A percentile compares a stretch with the other conserved stretches of the same genome.
Conservation (phyloP, 805 yeast genomes). For the Suhomyces sp. region DNA sequence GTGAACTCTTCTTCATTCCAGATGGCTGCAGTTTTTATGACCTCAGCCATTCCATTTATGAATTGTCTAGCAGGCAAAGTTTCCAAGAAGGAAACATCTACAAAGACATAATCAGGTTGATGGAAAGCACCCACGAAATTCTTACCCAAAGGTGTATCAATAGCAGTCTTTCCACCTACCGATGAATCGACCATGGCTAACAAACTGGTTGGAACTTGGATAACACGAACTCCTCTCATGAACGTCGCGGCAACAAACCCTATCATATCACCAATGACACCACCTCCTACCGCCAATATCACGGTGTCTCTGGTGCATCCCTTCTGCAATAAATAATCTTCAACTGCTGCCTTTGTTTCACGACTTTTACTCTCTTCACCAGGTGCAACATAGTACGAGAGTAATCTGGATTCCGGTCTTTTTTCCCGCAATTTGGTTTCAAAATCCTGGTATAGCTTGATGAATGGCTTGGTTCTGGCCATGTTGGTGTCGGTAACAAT, state of each 20-base stretch:
- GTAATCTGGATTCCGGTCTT: constrained; percentile 60
- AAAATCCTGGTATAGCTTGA: constrained; percentile 46
- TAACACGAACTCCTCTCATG: constrained; percentile 95
- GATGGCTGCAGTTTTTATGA: constrained; percentile 95
- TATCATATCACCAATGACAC: constrained; percentile 98
- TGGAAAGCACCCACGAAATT: constrained; percentile 96
- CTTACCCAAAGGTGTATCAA: constrained; percentile 94
- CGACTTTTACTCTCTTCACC: constrained; percentile 92
- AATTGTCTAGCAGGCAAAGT: constrained; percentile 92
- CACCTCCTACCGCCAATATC: constrained; percentile 94
- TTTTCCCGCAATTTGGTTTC: constrained; percentile 28
- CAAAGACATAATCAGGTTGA: constrained; percentile 89
- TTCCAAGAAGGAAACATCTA: constrained; percentile 81
- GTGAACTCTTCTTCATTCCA: constrained; percentile 91
- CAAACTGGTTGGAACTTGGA: constrained; percentile 91
- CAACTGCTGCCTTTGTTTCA: constrained; percentile 86
- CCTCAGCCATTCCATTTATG: constrained; percentile 98
- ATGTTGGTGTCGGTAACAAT: constrained; percentile 85
- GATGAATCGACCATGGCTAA: constrained; percentile 98
- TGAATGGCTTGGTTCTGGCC: constrained; percentile 61
- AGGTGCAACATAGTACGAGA: constrained; percentile 78
- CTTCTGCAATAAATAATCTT: constrained; percentile 75
- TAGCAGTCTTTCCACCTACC: constrained; percentile 97
- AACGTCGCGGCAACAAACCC: constrained; percentile 99
- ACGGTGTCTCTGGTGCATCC: constrained; percentile 97